A percentile compares a stretch with the other conserved stretches of the same genome.
Evolutionary conservation across 2,329 filamentous ascomycete genomes (phyloP).

Genomic region (Colletotrichum brevisporum): DNA sequence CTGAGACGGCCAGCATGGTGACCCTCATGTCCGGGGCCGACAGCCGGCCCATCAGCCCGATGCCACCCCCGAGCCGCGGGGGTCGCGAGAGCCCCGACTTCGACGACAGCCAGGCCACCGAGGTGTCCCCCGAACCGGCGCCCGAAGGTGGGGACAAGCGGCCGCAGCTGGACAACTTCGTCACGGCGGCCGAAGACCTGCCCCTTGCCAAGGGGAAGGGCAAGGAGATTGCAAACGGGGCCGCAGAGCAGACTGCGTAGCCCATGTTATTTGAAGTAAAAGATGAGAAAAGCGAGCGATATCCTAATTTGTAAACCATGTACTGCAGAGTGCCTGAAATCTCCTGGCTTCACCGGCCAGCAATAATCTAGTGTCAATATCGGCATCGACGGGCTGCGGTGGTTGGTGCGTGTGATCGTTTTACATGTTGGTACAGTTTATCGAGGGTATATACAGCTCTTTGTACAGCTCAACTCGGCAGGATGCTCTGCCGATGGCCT

Average conservation of each 20-base stretch:
- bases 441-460: slow-evolving; percentile 37
- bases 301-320: slow-evolving; percentile 5
- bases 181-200: slow-evolving; percentile 65
- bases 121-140: slow-evolving; percentile 8
- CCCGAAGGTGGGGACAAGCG: slow-evolving; percentile 43
- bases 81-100: not conserved
- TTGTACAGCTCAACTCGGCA: slow-evolving; percentile 14
- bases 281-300: not conserved
- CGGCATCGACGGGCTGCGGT: too few species aligned
- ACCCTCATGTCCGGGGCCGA: slow-evolving; percentile 68
- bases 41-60: slow-evolving; percentile 52
- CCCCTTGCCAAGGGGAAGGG: slow-evolving; percentile 45
- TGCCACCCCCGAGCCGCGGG: slow-evolving; percentile 23
- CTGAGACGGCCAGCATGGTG: slow-evolving; percentile 78
- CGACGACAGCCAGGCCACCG: slow-evolving; percentile 7
- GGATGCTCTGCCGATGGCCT: not conserved
- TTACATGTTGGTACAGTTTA: slow-evolving; percentile 40
- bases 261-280: not conserved
- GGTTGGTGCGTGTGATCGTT: not conserved
- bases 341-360: too few species aligned
- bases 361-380: too few species aligned
- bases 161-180: slow-evolving; percentile 67
- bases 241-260: slow-evolving; percentile 12
- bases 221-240: slow-evolving; percentile 19
- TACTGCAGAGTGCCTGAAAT: not conserved